A percentile compares a stretch with the other conserved stretches of the same genome.
Conservation (phyloP, 495 filamentous ascomycete genomes). For the Sporormia fimetaria region DNA sequence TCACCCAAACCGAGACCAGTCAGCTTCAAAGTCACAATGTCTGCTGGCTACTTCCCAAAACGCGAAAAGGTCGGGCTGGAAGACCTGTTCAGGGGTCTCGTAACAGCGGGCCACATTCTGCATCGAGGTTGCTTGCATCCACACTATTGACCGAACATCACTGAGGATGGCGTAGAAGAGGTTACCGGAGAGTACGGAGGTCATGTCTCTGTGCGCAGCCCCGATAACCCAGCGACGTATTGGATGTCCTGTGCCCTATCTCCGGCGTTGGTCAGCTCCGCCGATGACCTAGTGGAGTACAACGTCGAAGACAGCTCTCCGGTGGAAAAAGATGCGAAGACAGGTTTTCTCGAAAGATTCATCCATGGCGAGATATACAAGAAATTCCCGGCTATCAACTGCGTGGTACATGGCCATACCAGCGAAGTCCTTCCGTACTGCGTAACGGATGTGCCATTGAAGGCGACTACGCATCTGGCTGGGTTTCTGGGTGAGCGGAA, state of each 20-base stretch:
- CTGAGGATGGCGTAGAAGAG: too few species aligned
- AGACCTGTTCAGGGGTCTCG: constrained; percentile 30
- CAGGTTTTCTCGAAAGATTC: constrained; percentile 28
- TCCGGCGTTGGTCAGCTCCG: constrained; percentile 27
- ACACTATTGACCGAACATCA: too few species aligned
- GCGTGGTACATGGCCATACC: constrained; percentile 40
- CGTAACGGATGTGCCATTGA: constrained; percentile 35
- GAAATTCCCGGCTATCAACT: constrained; percentile 35
- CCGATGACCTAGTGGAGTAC: constrained; percentile 30
- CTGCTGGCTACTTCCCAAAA: constrained; percentile 24
- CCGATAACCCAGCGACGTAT: constrained; percentile 30
- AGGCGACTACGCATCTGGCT: constrained; percentile 38
- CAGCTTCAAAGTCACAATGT: constrained; percentile 22
- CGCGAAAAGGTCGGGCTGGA: constrained; percentile 25
- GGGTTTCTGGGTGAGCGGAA: constrained; percentile 37
- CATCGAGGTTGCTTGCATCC: constrained; percentile 34
- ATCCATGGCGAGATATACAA: constrained; percentile 41
- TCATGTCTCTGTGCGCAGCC: constrained; percentile 32
- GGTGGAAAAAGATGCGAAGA: constrained; percentile 23
- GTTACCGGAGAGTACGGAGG: too few species aligned
- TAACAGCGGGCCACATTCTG: constrained; percentile 36
- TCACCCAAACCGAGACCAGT: too few species aligned
- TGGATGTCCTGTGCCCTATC: constrained; percentile 28
- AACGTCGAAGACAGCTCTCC: constrained; percentile 27
- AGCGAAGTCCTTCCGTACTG: constrained; percentile 38